These are phyloP conservation scores for Dioscorea dumetorum DNA, from an alignment of 106 monocot genomes.

Conservation along the genomic window DNA sequence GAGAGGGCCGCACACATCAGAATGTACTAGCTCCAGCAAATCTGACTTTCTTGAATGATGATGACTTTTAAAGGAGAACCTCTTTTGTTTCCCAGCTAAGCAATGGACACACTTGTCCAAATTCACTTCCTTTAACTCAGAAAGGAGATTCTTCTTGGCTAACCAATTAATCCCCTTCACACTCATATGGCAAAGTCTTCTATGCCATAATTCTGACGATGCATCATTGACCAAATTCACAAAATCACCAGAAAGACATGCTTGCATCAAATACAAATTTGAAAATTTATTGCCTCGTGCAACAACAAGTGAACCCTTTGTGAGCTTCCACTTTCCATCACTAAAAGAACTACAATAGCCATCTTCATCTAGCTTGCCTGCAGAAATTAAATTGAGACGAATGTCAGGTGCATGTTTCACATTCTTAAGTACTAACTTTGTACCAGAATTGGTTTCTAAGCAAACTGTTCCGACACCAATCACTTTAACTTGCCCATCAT, in stretches of 20 bases:
- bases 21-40: too few species aligned
- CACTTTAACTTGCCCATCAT: neutral
- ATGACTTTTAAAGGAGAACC: too few species aligned
- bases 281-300: constrained; percentile 10
- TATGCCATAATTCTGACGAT: neutral
- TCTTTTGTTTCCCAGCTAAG: too few species aligned
- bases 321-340: constrained; percentile 3
- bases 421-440: constrained; percentile 1
- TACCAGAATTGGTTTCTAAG: neutral
- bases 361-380: constrained; percentile 12
- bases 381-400: too few species aligned
- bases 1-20: constrained; percentile 11
- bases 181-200: constrained; percentile 2
- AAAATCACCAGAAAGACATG: neutral
- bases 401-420: constrained; percentile 6
- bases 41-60: too few species aligned
- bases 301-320: constrained; percentile 6
- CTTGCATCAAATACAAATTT: neutral
- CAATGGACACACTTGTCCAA: too few species aligned
- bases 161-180: neutral
- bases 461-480: constrained; percentile 7
- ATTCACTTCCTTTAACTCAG: neutral
- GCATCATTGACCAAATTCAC: neutral
- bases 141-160: neutral
- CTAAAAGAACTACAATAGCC: neutral